Evolutionary conservation across 106 monocot species (phyloP), one percentile per base, ranked within the genome.

Genomic region (Acorus calamus): DNA sequence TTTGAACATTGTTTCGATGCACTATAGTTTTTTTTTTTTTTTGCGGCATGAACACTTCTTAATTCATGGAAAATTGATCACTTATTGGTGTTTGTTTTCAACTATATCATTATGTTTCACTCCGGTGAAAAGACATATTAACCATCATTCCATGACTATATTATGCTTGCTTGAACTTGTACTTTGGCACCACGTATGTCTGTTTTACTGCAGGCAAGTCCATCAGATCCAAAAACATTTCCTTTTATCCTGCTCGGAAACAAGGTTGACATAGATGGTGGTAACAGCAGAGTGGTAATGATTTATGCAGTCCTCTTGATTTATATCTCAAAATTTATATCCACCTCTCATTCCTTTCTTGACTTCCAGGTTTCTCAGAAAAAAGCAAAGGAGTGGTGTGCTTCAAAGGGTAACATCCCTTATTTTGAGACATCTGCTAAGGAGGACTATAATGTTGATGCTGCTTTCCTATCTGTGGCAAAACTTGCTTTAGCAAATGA

Each of bases 351-450:
- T 57, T 14, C 28, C 28, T 28, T 28, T 28, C 28, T 0, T 28
- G 28, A 28, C 28, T 28, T 28, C 28, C 65, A 93, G 92, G 77
- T 93, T 63, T 73, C 93, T 64, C 89, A 94, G 60, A 94, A 86
- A 69, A 94, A 81, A 67, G 93, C 89, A 44, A 81, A 70, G 43
- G 93, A 89, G 49, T 89, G 93, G 93, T 89, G 89, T 78, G 74
- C 71, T 69, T 81, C 89, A 46, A 81, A 67, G 59, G 84, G 86
- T 3, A 79, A 86, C 50, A 89, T 94, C 8, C 89, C 93, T 49
- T 93, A 93, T 55, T 85, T 88, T 74, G 92, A 93, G 72, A 93
- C 92, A 7, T 85, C 92, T 12, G 93, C 93, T 6, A 94, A 94
- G 60, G 93, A 94, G 55, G 89, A 81, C 61, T 59, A 57, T 53